Evolutionary conservation across 805 yeast genomes (phyloP).

Genomic region (Wickerhamiella kazuoi): DNA sequence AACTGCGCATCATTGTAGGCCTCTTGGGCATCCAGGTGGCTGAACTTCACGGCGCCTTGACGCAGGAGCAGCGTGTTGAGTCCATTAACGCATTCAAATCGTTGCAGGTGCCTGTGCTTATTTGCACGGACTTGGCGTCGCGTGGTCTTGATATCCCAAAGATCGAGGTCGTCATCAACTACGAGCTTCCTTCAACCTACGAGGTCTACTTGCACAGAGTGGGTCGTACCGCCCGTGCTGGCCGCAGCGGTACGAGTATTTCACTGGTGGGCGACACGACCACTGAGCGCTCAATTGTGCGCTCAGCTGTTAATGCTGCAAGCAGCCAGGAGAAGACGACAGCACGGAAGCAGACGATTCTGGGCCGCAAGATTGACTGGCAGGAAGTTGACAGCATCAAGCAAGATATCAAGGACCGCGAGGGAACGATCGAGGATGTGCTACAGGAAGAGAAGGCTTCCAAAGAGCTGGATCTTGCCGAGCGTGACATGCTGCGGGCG

Average conservation of each 20-base stretch:
- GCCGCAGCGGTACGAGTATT: constrained; percentile 84
- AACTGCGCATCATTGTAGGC: constrained; percentile 66
- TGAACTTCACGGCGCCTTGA: constrained; percentile 62
- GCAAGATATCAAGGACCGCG: constrained; percentile 40
- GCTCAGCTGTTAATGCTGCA: constrained; percentile 63
- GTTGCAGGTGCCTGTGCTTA: constrained; percentile 64
- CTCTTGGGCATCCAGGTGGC: constrained; percentile 61
- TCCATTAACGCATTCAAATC: constrained; percentile 71
- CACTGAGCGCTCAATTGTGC: constrained; percentile 80
- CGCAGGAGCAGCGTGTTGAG: constrained; percentile 80
- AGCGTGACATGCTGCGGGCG: constrained; percentile 75
- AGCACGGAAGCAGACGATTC: constrained; percentile 33
- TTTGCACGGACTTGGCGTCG: constrained; percentile 96
- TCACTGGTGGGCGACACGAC: constrained; percentile 86
- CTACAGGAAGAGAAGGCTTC: constrained; percentile 75
- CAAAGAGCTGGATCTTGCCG: constrained; percentile 74
- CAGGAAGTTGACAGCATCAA: constrained; percentile 53
- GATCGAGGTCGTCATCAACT: constrained; percentile 85
- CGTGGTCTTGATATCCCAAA: constrained; percentile 99
- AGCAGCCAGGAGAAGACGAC: constrained; percentile 26
- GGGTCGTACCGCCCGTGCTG: constrained; percentile 99
- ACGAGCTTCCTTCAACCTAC: constrained; percentile 84
- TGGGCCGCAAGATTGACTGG: constrained; percentile 93
- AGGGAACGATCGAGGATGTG: constrained; percentile 51
- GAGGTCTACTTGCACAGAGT: constrained; percentile 93